Evolutionary conservation across 2,329 filamentous ascomycete species (phyloP).

Genomic region (Cylindrodendrum hubeiense): DNA sequence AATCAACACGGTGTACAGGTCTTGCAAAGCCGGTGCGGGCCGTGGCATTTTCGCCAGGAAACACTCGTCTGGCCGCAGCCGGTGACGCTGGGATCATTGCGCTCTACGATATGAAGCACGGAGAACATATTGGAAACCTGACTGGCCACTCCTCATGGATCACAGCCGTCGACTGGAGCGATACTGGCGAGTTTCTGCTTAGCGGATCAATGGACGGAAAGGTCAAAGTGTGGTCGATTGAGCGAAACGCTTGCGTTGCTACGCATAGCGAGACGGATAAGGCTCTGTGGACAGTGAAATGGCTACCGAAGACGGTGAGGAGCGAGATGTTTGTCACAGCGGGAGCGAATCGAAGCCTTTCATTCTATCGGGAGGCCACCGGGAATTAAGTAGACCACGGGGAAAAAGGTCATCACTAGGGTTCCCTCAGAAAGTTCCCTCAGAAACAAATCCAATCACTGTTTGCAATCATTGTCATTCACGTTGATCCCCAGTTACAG

Average conservation of each 20-base stretch:
- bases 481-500: background rate
- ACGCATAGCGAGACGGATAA: constrained; percentile 94
- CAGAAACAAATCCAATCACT: background rate
- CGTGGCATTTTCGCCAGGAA: constrained; percentile 88
- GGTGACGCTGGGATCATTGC: constrained; percentile 91
- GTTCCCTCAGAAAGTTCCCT: background rate
- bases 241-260: constrained; percentile 85
- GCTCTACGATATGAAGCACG: constrained; percentile 91
- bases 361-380: constrained; percentile 86
- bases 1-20: constrained; percentile 60
- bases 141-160: constrained; percentile 88
- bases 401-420: background rate
- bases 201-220: constrained; percentile 93
- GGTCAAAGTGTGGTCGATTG: constrained; percentile 95
- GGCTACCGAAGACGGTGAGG: constrained; percentile 80
- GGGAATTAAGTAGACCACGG: constrained; percentile 31
- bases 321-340: constrained; percentile 82
- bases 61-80: constrained; percentile 86
- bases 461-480: background rate
- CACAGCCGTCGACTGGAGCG: constrained; percentile 91
- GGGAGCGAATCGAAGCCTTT: constrained; percentile 80
- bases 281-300: constrained; percentile 85
- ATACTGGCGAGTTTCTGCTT: constrained; percentile 90
- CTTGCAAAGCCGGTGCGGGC: constrained; percentile 88
- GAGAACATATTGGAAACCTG: constrained; percentile 91